Conservation (phyloP, 345 rosid genomes). For the Clarkia xantiana region DNA sequence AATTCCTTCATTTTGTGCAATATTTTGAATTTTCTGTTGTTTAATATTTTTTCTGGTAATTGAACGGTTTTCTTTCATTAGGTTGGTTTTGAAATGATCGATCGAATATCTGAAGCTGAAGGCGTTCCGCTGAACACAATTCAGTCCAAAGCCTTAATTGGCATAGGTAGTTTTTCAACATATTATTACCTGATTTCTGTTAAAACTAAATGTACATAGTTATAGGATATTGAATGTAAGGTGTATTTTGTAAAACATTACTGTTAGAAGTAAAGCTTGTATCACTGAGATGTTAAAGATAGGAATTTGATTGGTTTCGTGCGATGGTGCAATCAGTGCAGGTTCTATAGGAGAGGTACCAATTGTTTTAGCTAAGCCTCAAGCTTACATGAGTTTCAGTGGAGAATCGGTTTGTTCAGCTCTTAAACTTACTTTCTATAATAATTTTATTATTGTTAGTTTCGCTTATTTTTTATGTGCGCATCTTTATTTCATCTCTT, state of each 20-base stretch:
- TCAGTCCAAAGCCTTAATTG: conserved; percentile 82
- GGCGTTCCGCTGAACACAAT: conserved; percentile 60
- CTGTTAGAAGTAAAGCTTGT: no score
- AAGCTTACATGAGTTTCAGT: conserved; percentile 82
- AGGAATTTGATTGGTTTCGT: conserved; percentile 3
- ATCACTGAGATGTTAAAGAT: no score
- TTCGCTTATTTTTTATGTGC: neutral
- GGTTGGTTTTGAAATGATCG: conserved; percentile 96
- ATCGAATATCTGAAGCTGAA: conserved; percentile 45
- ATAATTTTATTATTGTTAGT: neutral
- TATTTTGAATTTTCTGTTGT: conserved; percentile 1
- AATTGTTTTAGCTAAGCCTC: conserved; percentile 77
- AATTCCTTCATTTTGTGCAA: conserved; percentile 8
- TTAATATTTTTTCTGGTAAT: neutral
- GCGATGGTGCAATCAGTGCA: conserved; percentile 39
- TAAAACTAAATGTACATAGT: no score
- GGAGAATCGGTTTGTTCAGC: conserved; percentile 70
- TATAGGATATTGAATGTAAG: no score
- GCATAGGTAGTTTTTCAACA: conserved; percentile 51
- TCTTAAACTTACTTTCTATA: neutral
- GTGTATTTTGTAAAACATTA: no score
- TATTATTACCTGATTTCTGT: no score
- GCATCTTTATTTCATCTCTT: neutral
- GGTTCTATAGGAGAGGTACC: conserved; percentile 90
- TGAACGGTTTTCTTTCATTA: conserved; percentile 11